Percentiles rank a stretch among this genome's conserved stretches.
Evolutionary conservation across 202 grass and related monocot genomes (phyloP).

Genomic region (Schoenoplectus tabernaemontani): DNA sequence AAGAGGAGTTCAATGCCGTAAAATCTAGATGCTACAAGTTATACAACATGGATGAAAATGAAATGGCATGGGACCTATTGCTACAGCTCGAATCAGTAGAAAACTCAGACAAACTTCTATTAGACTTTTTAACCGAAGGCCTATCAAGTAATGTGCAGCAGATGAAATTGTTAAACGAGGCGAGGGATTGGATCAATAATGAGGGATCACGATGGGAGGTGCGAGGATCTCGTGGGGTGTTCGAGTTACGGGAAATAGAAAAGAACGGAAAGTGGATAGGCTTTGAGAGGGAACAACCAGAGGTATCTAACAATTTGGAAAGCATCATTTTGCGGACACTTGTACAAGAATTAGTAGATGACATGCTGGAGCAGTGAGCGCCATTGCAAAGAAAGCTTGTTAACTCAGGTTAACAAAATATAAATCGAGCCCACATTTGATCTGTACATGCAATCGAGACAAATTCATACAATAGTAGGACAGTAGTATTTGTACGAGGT

Average conservation of each 20-base stretch:
- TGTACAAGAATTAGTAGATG: constrained; percentile 27
- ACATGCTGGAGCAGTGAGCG: constrained; percentile 6
- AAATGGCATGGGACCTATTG: not conserved
- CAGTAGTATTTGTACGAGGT: not conserved
- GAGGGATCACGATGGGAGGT: constrained; percentile 19
- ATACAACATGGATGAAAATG: not conserved
- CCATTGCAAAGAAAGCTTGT: not conserved
- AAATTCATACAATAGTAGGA: not conserved
- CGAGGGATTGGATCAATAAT: constrained; percentile 35
- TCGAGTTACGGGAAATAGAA: constrained; percentile 30
- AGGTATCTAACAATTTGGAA: constrained; percentile 25
- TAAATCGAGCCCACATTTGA: not conserved
- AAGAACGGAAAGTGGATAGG: constrained; percentile 33
- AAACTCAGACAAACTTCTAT: constrained; percentile 39
- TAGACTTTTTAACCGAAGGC: constrained; percentile 62
- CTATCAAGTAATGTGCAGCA: not conserved
- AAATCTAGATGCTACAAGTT: not conserved
- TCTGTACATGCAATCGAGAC: not conserved
- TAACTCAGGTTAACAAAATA: constrained; percentile 13
- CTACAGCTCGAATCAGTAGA: constrained; percentile 19
- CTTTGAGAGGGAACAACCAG: constrained; percentile 23
- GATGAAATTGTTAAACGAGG: constrained; percentile 14
- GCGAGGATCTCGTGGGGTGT: constrained; percentile 17
- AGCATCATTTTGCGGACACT: constrained; percentile 26
- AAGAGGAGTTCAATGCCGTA: constrained; percentile 26